Conservation (phyloP, 1,284 basidiomycete genomes). For the Trichosporon coremiiforme region DNA sequence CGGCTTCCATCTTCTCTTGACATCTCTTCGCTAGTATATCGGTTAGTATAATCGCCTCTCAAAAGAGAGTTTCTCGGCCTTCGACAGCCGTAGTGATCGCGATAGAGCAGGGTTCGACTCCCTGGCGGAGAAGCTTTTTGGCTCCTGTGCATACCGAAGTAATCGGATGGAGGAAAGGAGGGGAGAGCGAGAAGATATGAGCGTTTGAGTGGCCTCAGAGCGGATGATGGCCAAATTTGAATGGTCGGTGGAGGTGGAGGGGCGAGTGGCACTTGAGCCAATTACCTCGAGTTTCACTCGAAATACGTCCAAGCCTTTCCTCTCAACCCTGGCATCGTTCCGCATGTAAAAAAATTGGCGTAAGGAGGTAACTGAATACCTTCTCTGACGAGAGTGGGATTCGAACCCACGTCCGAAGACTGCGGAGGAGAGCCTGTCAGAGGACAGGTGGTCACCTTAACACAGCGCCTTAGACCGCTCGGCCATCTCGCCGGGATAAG, state of each 20-base stretch:
- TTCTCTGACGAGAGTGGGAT: constrained; percentile 6
- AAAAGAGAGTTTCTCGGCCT: not conserved
- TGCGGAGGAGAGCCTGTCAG: not conserved
- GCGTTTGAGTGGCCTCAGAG: not conserved
- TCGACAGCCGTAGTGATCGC: not conserved
- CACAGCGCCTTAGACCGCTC: constrained; percentile 32
- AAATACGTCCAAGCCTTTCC: no score
- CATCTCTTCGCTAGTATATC: constrained; percentile 15
- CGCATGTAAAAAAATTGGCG: not conserved
- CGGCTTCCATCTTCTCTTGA: not conserved
- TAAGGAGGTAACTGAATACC: constrained; percentile 8
- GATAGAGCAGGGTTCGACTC: constrained; percentile 16
- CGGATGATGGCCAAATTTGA: not conserved
- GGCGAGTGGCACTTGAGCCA: not conserved
- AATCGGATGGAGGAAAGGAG: not conserved
- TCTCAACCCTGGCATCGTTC: no score
- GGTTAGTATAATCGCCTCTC: constrained; percentile 18
- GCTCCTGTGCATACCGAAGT: not conserved
- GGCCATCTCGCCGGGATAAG: constrained; percentile 24
- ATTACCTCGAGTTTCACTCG: not conserved
- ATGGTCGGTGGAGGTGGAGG: not conserved
- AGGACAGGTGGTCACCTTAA: constrained; percentile 23
- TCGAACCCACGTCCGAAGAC: constrained; percentile 11
- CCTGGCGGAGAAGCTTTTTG: constrained; percentile 17
- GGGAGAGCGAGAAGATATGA: not conserved